Evolutionary conservation across 805 yeast genomes (phyloP).

Genomic region (Ogataea kodamae): DNA sequence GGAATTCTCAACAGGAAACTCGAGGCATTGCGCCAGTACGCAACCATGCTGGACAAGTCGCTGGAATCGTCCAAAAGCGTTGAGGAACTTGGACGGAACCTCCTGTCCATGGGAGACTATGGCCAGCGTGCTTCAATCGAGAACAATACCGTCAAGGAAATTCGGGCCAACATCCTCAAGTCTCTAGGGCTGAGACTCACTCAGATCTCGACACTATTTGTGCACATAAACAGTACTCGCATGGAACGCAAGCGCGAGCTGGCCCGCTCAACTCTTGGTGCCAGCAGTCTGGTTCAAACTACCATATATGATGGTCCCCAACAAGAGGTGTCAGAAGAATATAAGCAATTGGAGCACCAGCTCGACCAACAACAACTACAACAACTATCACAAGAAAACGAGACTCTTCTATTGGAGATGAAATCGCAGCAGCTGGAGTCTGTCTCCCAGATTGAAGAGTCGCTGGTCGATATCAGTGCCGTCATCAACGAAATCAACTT

Average conservation of each 20-base stretch:
- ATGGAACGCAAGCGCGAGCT: conserved; percentile 39
- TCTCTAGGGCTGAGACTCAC: conserved; percentile 45
- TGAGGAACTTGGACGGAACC: conserved; percentile 36
- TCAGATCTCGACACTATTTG: conserved; percentile 41
- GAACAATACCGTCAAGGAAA: conserved; percentile 38
- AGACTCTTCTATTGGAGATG: conserved; percentile 45
- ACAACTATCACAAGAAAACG: conserved; percentile 56
- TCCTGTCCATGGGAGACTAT: conserved; percentile 35
- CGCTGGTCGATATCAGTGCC: conserved; percentile 69
- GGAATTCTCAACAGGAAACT: conserved; percentile 21
- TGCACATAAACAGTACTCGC: conserved; percentile 48
- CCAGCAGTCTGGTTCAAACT: conserved; percentile 13
- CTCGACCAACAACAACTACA: conserved; percentile 52
- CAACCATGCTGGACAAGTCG: conserved; percentile 45
- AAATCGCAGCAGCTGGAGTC: conserved; percentile 60
- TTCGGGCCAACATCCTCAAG: conserved; percentile 47
- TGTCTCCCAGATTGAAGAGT: conserved; percentile 55
- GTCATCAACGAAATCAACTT: conserved; percentile 71
- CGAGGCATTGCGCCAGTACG: conserved; percentile 31
- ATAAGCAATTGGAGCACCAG: conserved; percentile 31
- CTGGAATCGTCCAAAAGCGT: conserved; percentile 48
- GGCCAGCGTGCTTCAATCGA: conserved; percentile 35
- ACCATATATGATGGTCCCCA: conserved; percentile 16
- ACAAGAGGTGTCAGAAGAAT: conserved; percentile 35
- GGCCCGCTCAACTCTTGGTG: conserved; percentile 30